Conservation (phyloP, 306 rosid species). For the Malus orientalis region DNA sequence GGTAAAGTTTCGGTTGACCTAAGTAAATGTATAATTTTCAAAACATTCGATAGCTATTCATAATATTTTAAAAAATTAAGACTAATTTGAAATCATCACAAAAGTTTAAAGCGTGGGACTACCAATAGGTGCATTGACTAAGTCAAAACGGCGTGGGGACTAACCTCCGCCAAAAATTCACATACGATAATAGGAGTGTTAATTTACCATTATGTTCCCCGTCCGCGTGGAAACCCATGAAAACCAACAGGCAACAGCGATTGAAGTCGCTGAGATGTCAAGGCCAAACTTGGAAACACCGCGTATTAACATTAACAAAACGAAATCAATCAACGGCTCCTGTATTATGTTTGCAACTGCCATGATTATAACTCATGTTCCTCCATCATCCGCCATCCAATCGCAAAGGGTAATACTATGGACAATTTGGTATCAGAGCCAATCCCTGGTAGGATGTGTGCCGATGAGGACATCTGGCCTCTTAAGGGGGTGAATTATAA, state of each 20-base stretch:
- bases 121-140: no score
- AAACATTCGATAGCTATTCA: rapidly evolving
- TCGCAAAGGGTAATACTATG: no score
- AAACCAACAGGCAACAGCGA: neutral
- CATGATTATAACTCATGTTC: neutral
- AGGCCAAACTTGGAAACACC: neutral
- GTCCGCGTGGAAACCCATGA: neutral
- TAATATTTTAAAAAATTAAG: no score
- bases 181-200: no score
- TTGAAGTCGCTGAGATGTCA: neutral
- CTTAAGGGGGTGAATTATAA: no score
- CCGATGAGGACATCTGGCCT: no score
- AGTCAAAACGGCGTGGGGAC: slow-evolving; percentile 6
- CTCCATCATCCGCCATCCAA: neutral
- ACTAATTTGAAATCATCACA: no score
- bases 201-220: neutral
- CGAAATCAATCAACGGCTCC: slow-evolving; percentile 12
- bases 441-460: no score
- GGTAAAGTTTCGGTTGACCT: rapidly evolving
- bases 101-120: no score
- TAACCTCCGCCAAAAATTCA: neutral
- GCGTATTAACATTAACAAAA: neutral
- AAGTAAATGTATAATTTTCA: no score
- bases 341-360: neutral
- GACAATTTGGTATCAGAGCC: no score